A percentile compares a stretch with the other conserved stretches of the same genome.
Conservation (phyloP, 179 eudicot species). For the Heliamphora pulchella region DNA sequence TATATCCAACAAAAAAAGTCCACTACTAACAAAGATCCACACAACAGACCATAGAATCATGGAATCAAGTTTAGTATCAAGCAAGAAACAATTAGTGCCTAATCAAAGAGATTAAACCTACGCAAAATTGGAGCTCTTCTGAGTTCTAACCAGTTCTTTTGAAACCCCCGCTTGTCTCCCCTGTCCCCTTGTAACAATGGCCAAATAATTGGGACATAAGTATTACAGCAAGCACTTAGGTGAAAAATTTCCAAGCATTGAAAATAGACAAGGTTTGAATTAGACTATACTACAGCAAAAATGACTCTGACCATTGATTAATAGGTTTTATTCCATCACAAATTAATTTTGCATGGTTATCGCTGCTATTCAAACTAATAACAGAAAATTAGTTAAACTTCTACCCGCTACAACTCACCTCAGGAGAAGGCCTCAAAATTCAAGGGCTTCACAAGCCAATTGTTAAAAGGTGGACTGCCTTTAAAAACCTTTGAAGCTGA, state of each 20-base stretch:
- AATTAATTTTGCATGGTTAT: not conserved
- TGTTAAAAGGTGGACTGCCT: constrained; percentile 48
- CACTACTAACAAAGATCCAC: too few relatives aligned
- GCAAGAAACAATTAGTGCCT: not conserved
- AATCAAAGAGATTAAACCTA: not conserved
- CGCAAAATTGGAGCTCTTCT: not conserved
- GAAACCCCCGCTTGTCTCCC: not conserved
- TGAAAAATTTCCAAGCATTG: too few relatives aligned
- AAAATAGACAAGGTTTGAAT: too few relatives aligned
- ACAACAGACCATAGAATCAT: too few relatives aligned
- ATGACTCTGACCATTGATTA: not conserved
- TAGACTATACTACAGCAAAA: not conserved
- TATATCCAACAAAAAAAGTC: too few relatives aligned
- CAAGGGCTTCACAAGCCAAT: constrained; percentile 57
- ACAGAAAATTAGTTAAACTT: not conserved
- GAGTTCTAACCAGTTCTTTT: not conserved
- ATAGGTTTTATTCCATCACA: not conserved
- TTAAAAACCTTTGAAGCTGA: constrained; percentile 52
- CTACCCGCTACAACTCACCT: constrained; percentile 9
- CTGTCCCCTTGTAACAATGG: not conserved
- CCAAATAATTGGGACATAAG: too few relatives aligned
- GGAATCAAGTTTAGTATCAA: not conserved
- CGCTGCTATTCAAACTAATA: not conserved
- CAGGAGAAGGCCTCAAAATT: constrained; percentile 33
- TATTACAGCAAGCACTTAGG: too few relatives aligned